A percentile compares a stretch with the other conserved stretches of the same genome.
Evolutionary conservation across 768 basidiomycete species (phyloP).

Genomic region (Leccinum fibrillosum): DNA sequence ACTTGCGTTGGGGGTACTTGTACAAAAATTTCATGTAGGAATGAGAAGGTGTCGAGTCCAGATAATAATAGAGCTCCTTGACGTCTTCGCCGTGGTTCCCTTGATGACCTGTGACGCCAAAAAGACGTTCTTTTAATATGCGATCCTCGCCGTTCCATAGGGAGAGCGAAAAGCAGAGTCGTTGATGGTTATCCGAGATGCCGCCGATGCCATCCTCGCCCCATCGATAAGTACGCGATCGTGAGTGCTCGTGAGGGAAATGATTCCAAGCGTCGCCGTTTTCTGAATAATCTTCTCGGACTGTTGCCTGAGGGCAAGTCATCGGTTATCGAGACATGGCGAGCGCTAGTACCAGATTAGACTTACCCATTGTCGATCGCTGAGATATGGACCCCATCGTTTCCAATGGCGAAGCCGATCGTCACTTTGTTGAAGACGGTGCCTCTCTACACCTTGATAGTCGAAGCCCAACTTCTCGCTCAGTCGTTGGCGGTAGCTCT

Average conservation of each 20-base stretch:
- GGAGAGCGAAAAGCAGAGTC: constrained; percentile 85
- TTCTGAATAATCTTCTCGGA: constrained; percentile 96
- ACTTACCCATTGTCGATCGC: constrained; percentile 95
- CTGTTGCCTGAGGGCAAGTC: constrained; percentile 70
- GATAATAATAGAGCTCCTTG: constrained; percentile 98
- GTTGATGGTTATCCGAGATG: constrained; percentile 95
- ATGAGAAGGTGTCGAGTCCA: constrained; percentile 97
- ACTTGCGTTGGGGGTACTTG: constrained; percentile 93
- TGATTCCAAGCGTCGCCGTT: constrained; percentile 96
- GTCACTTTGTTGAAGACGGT: constrained; percentile 82
- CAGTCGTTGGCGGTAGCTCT: constrained; percentile 61
- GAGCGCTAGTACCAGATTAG: not conserved
- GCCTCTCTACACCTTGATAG: constrained; percentile 80
- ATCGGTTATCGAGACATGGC: constrained; percentile 10
- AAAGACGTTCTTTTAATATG: constrained; percentile 95
- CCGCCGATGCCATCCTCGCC: constrained; percentile 98
- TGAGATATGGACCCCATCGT: constrained; percentile 97
- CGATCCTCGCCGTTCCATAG: constrained; percentile 95
- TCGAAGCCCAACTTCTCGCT: constrained; percentile 58
- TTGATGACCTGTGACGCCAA: constrained; percentile 94
- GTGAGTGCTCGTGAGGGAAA: constrained; percentile 90
- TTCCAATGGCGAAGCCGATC: constrained; percentile 91
- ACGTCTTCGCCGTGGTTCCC: constrained; percentile 99
- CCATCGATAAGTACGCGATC: constrained; percentile 96
- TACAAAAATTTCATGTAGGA: constrained; percentile 99